phyloP scores from a whole-genome alignment of 768 basidiomycete species.

The Russula earlei region DNA sequence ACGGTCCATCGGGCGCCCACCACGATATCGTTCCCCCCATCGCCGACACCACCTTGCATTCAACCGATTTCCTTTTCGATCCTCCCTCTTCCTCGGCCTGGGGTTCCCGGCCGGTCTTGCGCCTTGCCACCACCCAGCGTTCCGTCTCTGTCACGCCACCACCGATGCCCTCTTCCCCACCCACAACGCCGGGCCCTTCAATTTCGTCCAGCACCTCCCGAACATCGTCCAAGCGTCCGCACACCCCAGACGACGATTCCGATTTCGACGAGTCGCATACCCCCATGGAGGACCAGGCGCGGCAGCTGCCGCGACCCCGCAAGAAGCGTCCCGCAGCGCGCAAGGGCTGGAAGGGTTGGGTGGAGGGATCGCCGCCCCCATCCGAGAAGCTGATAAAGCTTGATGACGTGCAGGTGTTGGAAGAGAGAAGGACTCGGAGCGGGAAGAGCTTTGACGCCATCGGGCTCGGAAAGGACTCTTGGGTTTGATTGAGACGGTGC shows the following conservation, averaged over 20 bases:
- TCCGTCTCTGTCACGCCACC: slow-evolving; percentile 63
- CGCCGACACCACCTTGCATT: slow-evolving; percentile 15
- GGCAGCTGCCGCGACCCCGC: slow-evolving; percentile 25
- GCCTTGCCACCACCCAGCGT: slow-evolving; percentile 59
- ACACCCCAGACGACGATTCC: slow-evolving; percentile 55
- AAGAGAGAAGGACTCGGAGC: slow-evolving; percentile 70
- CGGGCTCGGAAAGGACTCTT: slow-evolving; percentile 65
- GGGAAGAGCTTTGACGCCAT: slow-evolving; percentile 81
- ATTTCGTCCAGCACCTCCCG: slow-evolving; percentile 63
- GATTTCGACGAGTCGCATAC: slow-evolving; percentile 19
- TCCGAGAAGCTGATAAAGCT: slow-evolving; percentile 77
- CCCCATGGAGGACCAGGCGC: slow-evolving; percentile 21
- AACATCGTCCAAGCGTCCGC: slow-evolving; percentile 73
- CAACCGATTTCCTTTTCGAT: slow-evolving; percentile 15
- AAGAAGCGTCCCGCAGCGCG: slow-evolving; percentile 53
- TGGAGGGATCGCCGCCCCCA: slow-evolving; percentile 74
- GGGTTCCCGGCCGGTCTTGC: slow-evolving; percentile 62
- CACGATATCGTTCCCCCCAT: slow-evolving; percentile 19
- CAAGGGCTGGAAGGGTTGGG: slow-evolving; percentile 90
- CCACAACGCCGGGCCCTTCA: slow-evolving; percentile 68
- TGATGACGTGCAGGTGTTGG: slow-evolving; percentile 59
- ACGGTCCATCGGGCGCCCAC: slow-evolving; percentile 20
- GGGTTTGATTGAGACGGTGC: slow-evolving; percentile 53
- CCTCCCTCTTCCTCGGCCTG: slow-evolving; percentile 44
- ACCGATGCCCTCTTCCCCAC: slow-evolving; percentile 59